These are phyloP conservation scores for Fragaria iinumae DNA, from an alignment of 306 rosid genomes.

Conservation along the genomic window DNA sequence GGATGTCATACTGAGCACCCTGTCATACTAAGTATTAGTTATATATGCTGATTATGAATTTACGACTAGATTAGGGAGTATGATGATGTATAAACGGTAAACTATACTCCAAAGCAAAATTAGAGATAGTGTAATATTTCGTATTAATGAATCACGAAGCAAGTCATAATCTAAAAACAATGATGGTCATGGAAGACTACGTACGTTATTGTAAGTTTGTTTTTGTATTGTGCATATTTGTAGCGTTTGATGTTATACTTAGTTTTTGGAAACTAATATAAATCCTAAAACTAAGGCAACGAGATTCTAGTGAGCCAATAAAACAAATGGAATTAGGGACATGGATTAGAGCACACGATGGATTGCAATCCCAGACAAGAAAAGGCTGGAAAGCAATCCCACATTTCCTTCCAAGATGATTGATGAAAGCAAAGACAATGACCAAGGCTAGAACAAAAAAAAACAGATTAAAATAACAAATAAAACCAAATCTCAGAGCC, in stretches of 20 bases:
- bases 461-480: neutral
- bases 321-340: neutral
- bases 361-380: neutral
- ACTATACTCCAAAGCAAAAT: neutral
- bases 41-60: neutral
- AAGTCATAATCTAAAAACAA: neutral
- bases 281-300: neutral
- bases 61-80: neutral
- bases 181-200: neutral
- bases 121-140: neutral
- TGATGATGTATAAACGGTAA: neutral
- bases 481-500: neutral
- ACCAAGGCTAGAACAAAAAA: neutral
- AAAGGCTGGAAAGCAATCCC: neutral
- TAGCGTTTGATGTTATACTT: neutral
- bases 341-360: neutral
- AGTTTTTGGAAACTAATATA: neutral
- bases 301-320: neutral
- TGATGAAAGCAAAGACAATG: constrained; percentile 19
- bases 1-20: neutral
- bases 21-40: too few species aligned
- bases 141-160: neutral
- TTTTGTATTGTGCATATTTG: neutral
- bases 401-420: neutral
- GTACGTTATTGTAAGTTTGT: neutral